Conservation (phyloP, 345 rosid genomes). For the Salix suchowensis region DNA sequence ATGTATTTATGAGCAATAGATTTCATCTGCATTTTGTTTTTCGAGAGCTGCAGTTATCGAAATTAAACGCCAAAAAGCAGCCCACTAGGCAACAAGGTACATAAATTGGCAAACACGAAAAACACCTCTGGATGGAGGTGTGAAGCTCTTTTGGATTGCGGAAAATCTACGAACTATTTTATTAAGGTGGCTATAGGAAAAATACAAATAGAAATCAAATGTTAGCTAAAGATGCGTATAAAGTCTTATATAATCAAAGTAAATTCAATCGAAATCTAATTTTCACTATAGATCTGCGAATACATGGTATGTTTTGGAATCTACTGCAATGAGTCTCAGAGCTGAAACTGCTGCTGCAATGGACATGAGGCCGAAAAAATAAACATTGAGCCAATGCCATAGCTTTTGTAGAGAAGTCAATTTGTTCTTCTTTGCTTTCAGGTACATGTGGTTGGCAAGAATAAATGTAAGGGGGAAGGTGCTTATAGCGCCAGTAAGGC, state of each 20-base stretch:
- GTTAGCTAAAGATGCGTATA: neutral
- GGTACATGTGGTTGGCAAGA: conserved; percentile 87
- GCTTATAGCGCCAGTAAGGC: conserved; percentile 84
- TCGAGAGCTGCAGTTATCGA: neutral
- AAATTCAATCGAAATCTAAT: too few relatives aligned
- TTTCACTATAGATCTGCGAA: conserved; percentile 65
- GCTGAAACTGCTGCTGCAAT: conserved; percentile 69
- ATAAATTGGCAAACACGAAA: neutral
- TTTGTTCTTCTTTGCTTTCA: conserved; percentile 51
- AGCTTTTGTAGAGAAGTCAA: conserved; percentile 42
- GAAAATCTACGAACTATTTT: neutral
- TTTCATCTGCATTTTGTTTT: neutral
- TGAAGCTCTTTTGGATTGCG: neutral
- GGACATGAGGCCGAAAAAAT: conserved; percentile 57
- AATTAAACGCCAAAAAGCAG: too few relatives aligned
- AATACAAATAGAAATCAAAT: neutral
- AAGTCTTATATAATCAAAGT: neutral
- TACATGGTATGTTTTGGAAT: conserved; percentile 70
- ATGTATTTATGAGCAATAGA: neutral
- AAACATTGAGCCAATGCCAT: conserved; percentile 88
- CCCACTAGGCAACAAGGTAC: too few relatives aligned
- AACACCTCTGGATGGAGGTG: neutral
- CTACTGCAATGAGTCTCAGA: conserved; percentile 62
- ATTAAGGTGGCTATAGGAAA: neutral
- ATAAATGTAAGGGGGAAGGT: conserved; percentile 91